Conservation (phyloP, 345 rosid genomes). For the Draba incana region DNA sequence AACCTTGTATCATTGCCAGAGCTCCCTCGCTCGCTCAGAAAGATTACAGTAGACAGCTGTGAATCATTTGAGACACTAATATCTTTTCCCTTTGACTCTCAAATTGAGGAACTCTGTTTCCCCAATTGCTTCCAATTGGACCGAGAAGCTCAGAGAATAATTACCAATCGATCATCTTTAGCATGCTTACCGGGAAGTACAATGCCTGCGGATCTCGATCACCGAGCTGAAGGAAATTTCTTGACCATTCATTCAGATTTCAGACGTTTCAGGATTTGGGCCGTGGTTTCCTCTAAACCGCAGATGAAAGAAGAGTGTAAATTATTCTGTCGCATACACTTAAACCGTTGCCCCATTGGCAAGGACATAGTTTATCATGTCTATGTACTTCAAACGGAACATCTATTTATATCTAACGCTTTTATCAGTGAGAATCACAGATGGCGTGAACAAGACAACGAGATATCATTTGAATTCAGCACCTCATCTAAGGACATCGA, state of each 20-base stretch:
- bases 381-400: no score
- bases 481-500: no score
- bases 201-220: neutral
- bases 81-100: neutral
- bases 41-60: neutral
- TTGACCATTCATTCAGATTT: neutral
- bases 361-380: no score
- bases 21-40: no score
- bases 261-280: neutral
- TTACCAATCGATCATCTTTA: neutral
- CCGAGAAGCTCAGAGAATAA: neutral
- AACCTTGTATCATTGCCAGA: no score
- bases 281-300: neutral
- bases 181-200: neutral
- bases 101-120: neutral
- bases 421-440: no score
- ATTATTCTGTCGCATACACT: no score
- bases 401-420: no score
- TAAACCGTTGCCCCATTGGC: no score
- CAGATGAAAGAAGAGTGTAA: no score
- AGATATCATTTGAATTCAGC: no score
- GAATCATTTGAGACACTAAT: conserved; percentile 12
- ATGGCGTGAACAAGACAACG: no score
- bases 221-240: neutral
- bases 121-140: neutral